Evolutionary conservation across 768 basidiomycete species (phyloP).

Genomic region (Pleurotus tuoliensis): DNA sequence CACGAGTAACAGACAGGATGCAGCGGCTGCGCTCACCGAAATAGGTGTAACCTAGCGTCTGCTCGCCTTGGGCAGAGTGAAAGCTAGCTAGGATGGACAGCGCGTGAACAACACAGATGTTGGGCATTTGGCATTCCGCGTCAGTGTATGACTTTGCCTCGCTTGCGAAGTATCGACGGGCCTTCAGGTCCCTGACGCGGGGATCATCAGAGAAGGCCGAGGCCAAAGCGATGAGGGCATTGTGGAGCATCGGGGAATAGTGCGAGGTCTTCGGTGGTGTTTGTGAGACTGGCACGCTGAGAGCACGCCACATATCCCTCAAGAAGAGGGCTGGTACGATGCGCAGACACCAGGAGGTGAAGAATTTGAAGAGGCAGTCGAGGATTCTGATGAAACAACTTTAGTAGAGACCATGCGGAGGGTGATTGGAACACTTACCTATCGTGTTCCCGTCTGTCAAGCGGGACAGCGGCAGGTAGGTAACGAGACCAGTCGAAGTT

Average conservation of each 20-base stretch:
- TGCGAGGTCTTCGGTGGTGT: slow-evolving; percentile 45
- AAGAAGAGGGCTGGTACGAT: slow-evolving; percentile 46
- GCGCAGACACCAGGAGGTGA: slow-evolving; percentile 46
- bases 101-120: slow-evolving; percentile 41
- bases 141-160: slow-evolving; percentile 44
- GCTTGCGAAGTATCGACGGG: slow-evolving; percentile 37
- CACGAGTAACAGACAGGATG: slow-evolving; percentile 23
- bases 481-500: slow-evolving; percentile 49
- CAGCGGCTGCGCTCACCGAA: slow-evolving; percentile 36
- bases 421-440: slow-evolving; percentile 23
- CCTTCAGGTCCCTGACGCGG: slow-evolving; percentile 35
- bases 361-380: slow-evolving; percentile 45
- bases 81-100: slow-evolving; percentile 40
- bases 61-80: slow-evolving; percentile 43
- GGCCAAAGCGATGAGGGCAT: slow-evolving; percentile 49
- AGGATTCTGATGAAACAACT: slow-evolving; percentile 31
- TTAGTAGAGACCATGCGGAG: not conserved
- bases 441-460: slow-evolving; percentile 42
- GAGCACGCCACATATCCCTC: slow-evolving; percentile 42
- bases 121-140: slow-evolving; percentile 40
- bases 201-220: slow-evolving; percentile 43
- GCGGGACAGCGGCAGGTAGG: slow-evolving; percentile 36
- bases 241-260: slow-evolving; percentile 73
- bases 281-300: slow-evolving; percentile 32
- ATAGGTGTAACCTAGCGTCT: slow-evolving; percentile 43